Conservation (phyloP, 1,284 basidiomycete species). For the Malassezia japonica region DNA sequence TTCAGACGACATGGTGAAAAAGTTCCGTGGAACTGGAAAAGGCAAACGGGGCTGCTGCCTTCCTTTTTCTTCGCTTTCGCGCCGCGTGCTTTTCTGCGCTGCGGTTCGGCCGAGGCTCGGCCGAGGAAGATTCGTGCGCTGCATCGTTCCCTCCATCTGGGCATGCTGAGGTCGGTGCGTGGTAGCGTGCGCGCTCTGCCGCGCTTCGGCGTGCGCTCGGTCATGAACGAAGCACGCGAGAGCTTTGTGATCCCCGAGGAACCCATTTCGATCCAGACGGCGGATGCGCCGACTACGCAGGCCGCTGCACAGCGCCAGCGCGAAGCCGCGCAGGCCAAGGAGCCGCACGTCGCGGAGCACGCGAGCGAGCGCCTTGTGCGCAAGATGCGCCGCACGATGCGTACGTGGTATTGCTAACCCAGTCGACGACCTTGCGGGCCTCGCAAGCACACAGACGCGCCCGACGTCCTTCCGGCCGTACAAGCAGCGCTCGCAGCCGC, state of each 20-base stretch:
- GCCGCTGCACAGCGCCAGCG: slow-evolving; percentile 1
- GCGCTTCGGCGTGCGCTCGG: not conserved
- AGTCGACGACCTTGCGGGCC: slow-evolving; percentile 61
- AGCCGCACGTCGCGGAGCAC: slow-evolving; percentile 7
- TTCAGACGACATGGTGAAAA: slow-evolving; percentile 44
- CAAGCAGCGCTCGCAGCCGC: slow-evolving; percentile 61
- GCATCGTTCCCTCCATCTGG: not conserved
- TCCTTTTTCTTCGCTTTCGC: slow-evolving; percentile 9
- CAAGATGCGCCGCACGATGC: slow-evolving; percentile 24
- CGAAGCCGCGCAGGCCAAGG: not conserved
- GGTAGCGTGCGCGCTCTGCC: slow-evolving; percentile 2
- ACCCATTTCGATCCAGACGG: slow-evolving; percentile 7
- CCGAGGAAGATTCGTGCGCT: no score
- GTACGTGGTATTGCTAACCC: slow-evolving; percentile 4
- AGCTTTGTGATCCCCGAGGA: slow-evolving; percentile 15
- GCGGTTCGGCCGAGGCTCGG: slow-evolving; percentile 16
- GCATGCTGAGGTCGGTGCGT: no score
- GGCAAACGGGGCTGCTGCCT: not conserved
- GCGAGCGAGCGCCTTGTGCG: slow-evolving; percentile 20
- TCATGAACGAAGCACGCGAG: not conserved
- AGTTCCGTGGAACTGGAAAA: slow-evolving; percentile 23
- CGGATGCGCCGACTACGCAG: slow-evolving; percentile 4
- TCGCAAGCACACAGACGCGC: slow-evolving; percentile 68
- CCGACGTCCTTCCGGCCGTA: slow-evolving; percentile 65
- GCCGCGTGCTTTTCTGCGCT: slow-evolving; percentile 1